Conservation (phyloP, 768 basidiomycete genomes). For the Pulveroboletus sp. region DNA sequence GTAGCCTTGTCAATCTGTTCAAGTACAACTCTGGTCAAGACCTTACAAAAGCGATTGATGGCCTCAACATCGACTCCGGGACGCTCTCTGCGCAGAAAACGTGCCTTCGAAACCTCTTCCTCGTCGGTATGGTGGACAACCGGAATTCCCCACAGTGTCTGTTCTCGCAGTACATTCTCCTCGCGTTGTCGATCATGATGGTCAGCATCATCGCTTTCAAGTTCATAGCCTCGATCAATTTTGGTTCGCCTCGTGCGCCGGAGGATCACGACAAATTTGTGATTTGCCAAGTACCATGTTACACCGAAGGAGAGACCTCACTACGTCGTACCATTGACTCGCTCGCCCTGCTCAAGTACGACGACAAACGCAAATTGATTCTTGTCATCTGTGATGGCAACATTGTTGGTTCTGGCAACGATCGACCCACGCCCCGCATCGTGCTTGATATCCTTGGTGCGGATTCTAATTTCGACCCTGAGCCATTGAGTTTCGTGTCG, state of each 20-base stretch:
- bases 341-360: slow-evolving; percentile 89
- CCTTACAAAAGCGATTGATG: slow-evolving; percentile 70
- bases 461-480: slow-evolving; percentile 89
- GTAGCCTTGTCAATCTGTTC: slow-evolving; percentile 70
- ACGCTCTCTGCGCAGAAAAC: slow-evolving; percentile 70
- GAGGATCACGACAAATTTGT: slow-evolving; percentile 97
- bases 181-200: slow-evolving; percentile 88
- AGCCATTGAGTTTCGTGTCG: slow-evolving; percentile 90
- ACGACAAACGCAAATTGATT: slow-evolving; percentile 95
- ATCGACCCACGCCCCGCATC: slow-evolving; percentile 92
- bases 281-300: slow-evolving; percentile 97
- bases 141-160: slow-evolving; percentile 88
- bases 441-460: slow-evolving; percentile 95
- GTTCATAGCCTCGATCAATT: slow-evolving; percentile 87
- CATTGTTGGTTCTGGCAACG: slow-evolving; percentile 96
- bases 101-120: slow-evolving; percentile 91
- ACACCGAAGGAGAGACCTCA: slow-evolving; percentile 90
- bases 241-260: slow-evolving; percentile 72
- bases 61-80: slow-evolving; percentile 53
- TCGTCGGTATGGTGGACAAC: slow-evolving; percentile 87
- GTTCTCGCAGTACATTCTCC: slow-evolving; percentile 87
- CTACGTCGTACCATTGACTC: slow-evolving; percentile 89
- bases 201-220: slow-evolving; percentile 95
- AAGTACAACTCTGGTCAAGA: slow-evolving; percentile 68
- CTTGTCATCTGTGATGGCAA: slow-evolving; percentile 96